phyloP scores from a whole-genome alignment of 2,329 filamentous ascomycete species.

The Botrytis tulipae region DNA sequence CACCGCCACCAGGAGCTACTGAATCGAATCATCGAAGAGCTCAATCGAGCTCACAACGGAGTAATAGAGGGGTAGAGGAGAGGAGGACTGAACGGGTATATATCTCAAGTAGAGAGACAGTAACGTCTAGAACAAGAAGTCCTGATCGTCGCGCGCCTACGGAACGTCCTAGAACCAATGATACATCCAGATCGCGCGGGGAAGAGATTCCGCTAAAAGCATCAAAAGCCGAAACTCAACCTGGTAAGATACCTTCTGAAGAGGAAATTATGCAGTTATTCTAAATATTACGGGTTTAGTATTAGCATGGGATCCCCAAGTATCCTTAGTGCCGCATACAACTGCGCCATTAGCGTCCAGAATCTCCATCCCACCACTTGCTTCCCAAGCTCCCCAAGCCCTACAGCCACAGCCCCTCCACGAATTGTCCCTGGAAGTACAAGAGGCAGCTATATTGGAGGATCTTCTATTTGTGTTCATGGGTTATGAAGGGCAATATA shows the following conservation, averaged over 20 bases:
- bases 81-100: constrained; percentile 56
- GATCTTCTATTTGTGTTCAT: constrained; percentile 94
- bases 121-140: constrained; percentile 59
- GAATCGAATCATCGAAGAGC: constrained; percentile 53
- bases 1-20: constrained; percentile 30
- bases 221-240: constrained; percentile 48
- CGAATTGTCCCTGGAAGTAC: constrained; percentile 72
- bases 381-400: constrained; percentile 66
- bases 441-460: constrained; percentile 84
- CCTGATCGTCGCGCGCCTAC: constrained; percentile 44
- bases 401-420: constrained; percentile 67
- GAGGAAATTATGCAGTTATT: not conserved
- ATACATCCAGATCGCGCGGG: constrained; percentile 31
- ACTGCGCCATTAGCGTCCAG: constrained; percentile 51
- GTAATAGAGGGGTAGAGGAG: constrained; percentile 46
- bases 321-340: constrained; percentile 65
- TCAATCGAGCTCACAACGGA: constrained; percentile 54
- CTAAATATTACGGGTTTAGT: constrained; percentile 18
- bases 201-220: constrained; percentile 36
- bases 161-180: constrained; percentile 29
- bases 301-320: constrained; percentile 76
- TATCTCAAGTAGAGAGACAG: constrained; percentile 61
- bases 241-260: constrained; percentile 42
- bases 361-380: constrained; percentile 66
- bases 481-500: constrained; percentile 98